phyloP scores from a whole-genome alignment of 129 eudicot genomes.

The Escallonia herrerae region DNA sequence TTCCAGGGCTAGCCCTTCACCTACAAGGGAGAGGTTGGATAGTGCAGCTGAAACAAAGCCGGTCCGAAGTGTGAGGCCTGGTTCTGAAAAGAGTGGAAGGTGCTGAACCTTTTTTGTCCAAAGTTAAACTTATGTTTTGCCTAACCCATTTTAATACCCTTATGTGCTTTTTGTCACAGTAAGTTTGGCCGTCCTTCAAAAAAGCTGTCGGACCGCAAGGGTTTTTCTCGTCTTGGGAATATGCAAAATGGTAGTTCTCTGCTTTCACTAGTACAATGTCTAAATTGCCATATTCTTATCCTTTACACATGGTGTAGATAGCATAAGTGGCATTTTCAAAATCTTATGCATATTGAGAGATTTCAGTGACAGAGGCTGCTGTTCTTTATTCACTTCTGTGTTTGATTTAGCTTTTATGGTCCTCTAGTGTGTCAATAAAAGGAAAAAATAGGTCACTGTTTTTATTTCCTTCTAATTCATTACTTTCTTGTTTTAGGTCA shows the following conservation, averaged over 20 bases:
- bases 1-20: slow-evolving; percentile 56
- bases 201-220: slow-evolving; percentile 79
- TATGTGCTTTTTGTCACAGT: slow-evolving; percentile 40
- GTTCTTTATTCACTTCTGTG: too few relatives aligned
- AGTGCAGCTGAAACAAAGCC: slow-evolving; percentile 47
- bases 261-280: slow-evolving; percentile 50
- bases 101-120: slow-evolving; percentile 14
- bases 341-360: neutral
- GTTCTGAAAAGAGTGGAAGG: slow-evolving; percentile 82
- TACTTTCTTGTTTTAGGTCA: slow-evolving; percentile 37
- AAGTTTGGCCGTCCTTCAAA: slow-evolving; percentile 77
- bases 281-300: neutral
- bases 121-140: neutral
- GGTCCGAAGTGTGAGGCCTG: slow-evolving; percentile 47
- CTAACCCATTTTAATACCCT: neutral
- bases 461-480: neutral
- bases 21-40: slow-evolving; percentile 51
- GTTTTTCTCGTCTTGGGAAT: slow-evolving; percentile 66
- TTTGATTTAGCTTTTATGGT: neutral
- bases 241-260: slow-evolving; percentile 47
- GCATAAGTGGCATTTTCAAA: neutral
- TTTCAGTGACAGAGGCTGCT: neutral
- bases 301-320: neutral
- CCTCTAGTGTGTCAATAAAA: neutral
- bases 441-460: neutral